Evolutionary conservation across 164 flowering plant genomes (phyloP).

Genomic region (Akebia trifoliata): DNA sequence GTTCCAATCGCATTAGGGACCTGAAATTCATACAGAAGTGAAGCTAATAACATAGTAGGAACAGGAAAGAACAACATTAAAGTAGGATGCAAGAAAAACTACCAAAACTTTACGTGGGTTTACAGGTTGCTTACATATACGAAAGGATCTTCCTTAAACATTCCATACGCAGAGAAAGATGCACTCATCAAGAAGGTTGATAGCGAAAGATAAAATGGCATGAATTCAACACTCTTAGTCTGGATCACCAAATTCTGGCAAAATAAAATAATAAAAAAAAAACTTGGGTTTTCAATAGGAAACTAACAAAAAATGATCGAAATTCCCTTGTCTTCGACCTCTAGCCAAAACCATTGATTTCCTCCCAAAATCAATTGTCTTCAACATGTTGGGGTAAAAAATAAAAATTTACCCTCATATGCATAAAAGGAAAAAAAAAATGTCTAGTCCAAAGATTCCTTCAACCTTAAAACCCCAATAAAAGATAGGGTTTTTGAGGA

Average conservation of each 20-base stretch:
- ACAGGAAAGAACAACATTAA: neutral
- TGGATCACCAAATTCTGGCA: conserved; percentile 47
- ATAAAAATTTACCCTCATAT: no score
- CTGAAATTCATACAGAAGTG: conserved; percentile 36
- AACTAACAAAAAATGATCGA: no score
- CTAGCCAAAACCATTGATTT: no score
- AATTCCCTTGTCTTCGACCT: no score
- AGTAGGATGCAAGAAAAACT: neutral
- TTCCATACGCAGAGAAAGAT: conserved; percentile 50
- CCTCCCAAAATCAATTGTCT: no score
- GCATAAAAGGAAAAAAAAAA: no score
- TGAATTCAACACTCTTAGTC: conserved; percentile 55
- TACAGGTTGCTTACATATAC: conserved; percentile 36
- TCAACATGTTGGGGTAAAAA: no score
- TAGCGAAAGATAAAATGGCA: conserved; percentile 64
- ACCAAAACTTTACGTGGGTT: neutral
- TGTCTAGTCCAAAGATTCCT: no score
- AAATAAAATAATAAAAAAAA: neutral
- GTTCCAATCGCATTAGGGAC: conserved; percentile 89
- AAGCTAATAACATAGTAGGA: neutral
- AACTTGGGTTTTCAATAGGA: no score
- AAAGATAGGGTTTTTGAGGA: no score
- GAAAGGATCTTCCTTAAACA: conserved; percentile 40
- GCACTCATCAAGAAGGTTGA: conserved; percentile 54
- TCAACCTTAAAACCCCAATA: no score